phyloP scores from a whole-genome alignment of 2,329 filamentous ascomycete genomes.

The Plectosphaerella cucumerina region DNA sequence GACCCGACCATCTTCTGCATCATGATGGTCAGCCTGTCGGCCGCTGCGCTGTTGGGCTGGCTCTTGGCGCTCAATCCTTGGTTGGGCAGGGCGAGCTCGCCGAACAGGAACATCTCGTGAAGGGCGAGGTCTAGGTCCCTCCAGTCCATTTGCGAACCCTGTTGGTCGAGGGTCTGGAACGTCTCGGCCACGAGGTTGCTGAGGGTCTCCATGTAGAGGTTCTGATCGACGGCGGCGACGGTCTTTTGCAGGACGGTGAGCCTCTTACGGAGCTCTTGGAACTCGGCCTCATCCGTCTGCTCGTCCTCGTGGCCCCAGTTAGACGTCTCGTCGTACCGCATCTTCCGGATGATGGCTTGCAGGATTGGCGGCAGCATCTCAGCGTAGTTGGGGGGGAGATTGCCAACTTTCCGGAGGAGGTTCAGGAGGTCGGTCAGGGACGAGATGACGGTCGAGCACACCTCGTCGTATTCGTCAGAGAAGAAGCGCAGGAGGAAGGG shows the following conservation, averaged over 20 bases:
- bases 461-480: conserved; percentile 95
- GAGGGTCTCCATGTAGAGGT: conserved; percentile 81
- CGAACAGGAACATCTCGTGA: conserved; percentile 93
- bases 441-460: conserved; percentile 93
- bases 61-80: conserved; percentile 84
- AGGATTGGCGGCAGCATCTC: conserved; percentile 82
- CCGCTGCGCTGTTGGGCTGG: conserved; percentile 72
- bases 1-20: conserved; percentile 95
- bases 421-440: conserved; percentile 89
- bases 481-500: conserved; percentile 91
- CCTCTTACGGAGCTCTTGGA: conserved; percentile 87
- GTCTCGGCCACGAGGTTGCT: conserved; percentile 85
- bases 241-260: conserved; percentile 90
- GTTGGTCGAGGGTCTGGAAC: conserved; percentile 74
- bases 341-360: conserved; percentile 89
- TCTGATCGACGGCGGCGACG: conserved; percentile 83
- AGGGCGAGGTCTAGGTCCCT: conserved; percentile 90
- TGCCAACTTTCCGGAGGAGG: conserved; percentile 77
- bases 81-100: conserved; percentile 86
- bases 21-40: conserved; percentile 81
- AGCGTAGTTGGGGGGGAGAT: conserved; percentile 70
- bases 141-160: conserved; percentile 79
- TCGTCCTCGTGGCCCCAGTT: conserved; percentile 93
- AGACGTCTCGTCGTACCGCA: conserved; percentile 95
- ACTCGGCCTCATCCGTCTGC: conserved; percentile 94